A percentile compares a stretch with the other conserved stretches of the same genome.
Evolutionary conservation across 306 rosid genomes (phyloP).

Genomic region (Alnus glutinosa): DNA sequence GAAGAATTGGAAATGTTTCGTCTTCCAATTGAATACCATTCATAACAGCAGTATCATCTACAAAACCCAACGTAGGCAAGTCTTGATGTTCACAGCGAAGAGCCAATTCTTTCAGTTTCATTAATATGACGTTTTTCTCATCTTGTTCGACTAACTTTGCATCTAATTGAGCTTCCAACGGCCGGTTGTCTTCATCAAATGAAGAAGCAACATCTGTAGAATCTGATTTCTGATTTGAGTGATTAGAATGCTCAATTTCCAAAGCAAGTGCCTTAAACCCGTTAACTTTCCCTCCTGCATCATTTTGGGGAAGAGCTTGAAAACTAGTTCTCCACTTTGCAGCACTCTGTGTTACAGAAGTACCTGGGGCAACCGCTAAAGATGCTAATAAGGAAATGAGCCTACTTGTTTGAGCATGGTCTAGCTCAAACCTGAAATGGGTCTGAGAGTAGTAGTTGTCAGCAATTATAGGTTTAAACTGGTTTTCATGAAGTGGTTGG

Average conservation of each 20-base stretch:
- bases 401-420: conserved; percentile 61
- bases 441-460: conserved; percentile 53
- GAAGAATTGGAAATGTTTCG: conserved; percentile 15
- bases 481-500: conserved; percentile 63
- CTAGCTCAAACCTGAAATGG: conserved; percentile 88
- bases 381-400: conserved; percentile 50
- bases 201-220: conserved; percentile 37
- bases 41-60: conserved; percentile 9
- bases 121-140: conserved; percentile 40
- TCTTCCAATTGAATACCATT: neutral
- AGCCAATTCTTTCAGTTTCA: conserved; percentile 58
- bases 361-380: conserved; percentile 40
- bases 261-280: conserved; percentile 20
- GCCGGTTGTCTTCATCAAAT: conserved; percentile 34
- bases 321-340: conserved; percentile 30
- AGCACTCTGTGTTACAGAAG: conserved; percentile 26
- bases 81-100: conserved; percentile 29
- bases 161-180: conserved; percentile 33
- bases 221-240: conserved; percentile 29
- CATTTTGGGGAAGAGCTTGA: conserved; percentile 33
- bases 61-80: conserved; percentile 20
- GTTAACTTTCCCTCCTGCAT: conserved; percentile 30
- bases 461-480: conserved; percentile 50
- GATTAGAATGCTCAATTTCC: conserved; percentile 18
- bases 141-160: conserved; percentile 35